Evolutionary conservation across 2,329 filamentous ascomycete species (phyloP).

Genomic region (Knufia petricola): DNA sequence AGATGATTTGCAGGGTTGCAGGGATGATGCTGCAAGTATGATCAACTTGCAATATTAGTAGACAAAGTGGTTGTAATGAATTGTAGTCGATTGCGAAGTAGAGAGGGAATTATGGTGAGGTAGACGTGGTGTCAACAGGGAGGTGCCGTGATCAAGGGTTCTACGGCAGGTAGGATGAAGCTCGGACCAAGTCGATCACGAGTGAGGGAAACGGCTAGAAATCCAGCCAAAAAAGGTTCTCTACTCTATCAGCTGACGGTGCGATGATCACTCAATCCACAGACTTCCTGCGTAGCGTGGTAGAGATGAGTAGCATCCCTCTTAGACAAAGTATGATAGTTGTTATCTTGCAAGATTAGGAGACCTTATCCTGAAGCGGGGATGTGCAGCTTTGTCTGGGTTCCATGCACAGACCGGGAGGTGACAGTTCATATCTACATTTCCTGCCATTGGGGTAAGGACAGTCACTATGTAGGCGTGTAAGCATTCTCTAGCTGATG

Average conservation of each 20-base stretch:
- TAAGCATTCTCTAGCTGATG: background rate
- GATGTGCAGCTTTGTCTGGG: too few species aligned
- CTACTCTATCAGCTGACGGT: background rate
- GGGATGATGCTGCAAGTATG: slow-evolving; percentile 3
- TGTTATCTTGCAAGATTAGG: too few species aligned
- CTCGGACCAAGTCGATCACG: slow-evolving; percentile 15
- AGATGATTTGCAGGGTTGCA: slow-evolving; percentile 6
- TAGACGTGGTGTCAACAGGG: slow-evolving; percentile 13
- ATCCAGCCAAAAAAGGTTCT: background rate
- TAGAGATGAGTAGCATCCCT: too few species aligned
- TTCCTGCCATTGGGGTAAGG: too few species aligned
- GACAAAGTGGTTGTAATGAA: background rate
- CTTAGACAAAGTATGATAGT: too few species aligned
- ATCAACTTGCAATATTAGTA: background rate
- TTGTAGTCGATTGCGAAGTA: slow-evolving; percentile 13
- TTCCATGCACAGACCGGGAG: too few species aligned
- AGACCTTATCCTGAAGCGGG: too few species aligned
- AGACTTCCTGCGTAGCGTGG: too few species aligned
- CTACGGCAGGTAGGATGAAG: slow-evolving; percentile 12
- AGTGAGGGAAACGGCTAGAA: slow-evolving; percentile 13
- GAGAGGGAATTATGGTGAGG: slow-evolving; percentile 14
- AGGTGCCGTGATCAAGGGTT: slow-evolving; percentile 17
- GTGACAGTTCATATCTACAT: too few species aligned
- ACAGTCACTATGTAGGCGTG: too few species aligned
- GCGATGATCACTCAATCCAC: too few species aligned